Conservation (phyloP, 192 early-diverging fungal genomes). For the Backusella tarrabulga region DNA sequence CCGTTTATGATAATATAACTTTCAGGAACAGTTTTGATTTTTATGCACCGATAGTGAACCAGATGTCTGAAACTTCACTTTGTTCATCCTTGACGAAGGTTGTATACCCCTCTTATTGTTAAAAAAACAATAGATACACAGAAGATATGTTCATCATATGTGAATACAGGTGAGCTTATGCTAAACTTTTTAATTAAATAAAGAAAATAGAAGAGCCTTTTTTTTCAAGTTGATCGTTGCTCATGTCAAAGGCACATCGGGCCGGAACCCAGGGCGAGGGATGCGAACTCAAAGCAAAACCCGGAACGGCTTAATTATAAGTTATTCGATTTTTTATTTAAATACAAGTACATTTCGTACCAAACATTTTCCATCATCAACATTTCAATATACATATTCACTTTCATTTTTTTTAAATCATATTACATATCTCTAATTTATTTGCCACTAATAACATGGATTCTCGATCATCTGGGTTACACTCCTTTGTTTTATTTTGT, state of each 20-base stretch:
- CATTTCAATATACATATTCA: background rate
- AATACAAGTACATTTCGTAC: background rate
- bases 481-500: conserved; percentile 22
- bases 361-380: background rate
- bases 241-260: background rate
- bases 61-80: background rate
- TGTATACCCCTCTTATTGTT: background rate
- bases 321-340: background rate
- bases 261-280: background rate
- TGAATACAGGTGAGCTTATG: background rate
- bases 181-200: background rate
- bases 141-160: background rate
- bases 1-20: background rate
- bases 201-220: background rate
- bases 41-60: background rate
- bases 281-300: background rate
- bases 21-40: background rate
- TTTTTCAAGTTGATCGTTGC: background rate
- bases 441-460: conserved; percentile 1
- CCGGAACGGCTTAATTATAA: background rate
- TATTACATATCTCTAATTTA: background rate
- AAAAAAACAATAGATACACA: background rate
- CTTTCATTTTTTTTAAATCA: background rate
- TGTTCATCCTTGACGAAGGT: background rate
- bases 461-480: conserved; percentile 16